phyloP scores from a whole-genome alignment of 2,329 filamentous ascomycete species.

The Alternaria arborescens region DNA sequence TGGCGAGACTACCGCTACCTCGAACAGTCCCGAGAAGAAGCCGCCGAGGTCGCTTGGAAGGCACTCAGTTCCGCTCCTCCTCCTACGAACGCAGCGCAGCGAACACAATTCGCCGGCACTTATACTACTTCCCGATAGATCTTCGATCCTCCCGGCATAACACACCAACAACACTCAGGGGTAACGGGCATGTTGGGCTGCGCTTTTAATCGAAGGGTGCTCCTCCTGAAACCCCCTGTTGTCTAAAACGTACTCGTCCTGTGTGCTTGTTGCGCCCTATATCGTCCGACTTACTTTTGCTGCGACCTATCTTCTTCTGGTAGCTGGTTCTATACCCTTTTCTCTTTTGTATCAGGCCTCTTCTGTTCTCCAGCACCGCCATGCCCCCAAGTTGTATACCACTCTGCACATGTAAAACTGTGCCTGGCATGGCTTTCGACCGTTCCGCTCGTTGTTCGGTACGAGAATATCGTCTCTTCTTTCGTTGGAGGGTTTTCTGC shows the following conservation, averaged over 20 bases:
- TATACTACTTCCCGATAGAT: constrained; percentile 34
- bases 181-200: neutral
- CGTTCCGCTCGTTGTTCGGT: neutral
- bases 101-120: constrained; percentile 27
- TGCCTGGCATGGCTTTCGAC: neutral
- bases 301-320: constrained; percentile 13
- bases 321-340: constrained; percentile 21
- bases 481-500: neutral
- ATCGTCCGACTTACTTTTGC: constrained; percentile 2
- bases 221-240: neutral
- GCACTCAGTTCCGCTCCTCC: constrained; percentile 26
- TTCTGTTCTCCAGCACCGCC: neutral
- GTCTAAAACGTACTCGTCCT: neutral
- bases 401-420: neutral
- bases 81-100: constrained; percentile 26
- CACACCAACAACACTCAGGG: constrained; percentile 4
- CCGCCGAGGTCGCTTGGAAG: constrained; percentile 48
- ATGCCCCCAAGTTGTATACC: neutral
- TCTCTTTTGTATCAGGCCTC: constrained; percentile 3
- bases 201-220: neutral
- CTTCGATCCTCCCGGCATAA: neutral
- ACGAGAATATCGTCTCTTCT: neutral
- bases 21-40: constrained; percentile 49
- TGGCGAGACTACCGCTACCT: constrained; percentile 50
- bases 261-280: neutral